Base-by-base conservation (phyloP, 768 basidiomycete genomes). In the Boletus rex-veris region DNA sequence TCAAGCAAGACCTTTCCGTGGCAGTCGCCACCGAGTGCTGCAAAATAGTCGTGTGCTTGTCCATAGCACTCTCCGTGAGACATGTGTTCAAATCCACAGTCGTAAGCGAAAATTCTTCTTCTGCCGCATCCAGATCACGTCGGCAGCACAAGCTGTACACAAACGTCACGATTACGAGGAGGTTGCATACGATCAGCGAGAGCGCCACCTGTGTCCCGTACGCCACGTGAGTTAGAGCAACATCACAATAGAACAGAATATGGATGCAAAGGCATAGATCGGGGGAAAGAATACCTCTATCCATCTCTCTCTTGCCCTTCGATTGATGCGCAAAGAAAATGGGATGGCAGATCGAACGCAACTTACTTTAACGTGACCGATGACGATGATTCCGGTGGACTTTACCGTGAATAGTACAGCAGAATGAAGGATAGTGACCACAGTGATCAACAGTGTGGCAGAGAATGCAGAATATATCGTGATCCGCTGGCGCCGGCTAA, bases 111-210 rank as follows among this genome's bases (percentile, higher is more conserved):
- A 55, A 5, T 21, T 21, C 21, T 7, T 52, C 53, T 1, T 42
- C 38, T 5, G 15, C 7, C 19, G 31, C 31, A 1, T 61, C 57
- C 4, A 60, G 48, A 42, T 58, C 48, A 16, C 15, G 50, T 37
- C 52, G 50, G 8, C n/a, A 28, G 26, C 18, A 60, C 4, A 60
- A 18, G 18, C 57, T 62, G 37, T 64, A 59, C 9, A 61, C 15
- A 7, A 64, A 69, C 15, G 59, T 21, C 24, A 67, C 62, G 28
- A 69, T 55, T 31, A 69, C 69, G 28, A 68, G 58, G 11, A 59
- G 51, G 26, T 66, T 64, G 54, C 67, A 69, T 7, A 69, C 51
- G 37, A 69, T 48, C 26, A 64, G 35, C 7, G 64, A 55, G 18
- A 69, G 51, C 9, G 69, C 63, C 4, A 57, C 19, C 66, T 66